Base-by-base conservation (phyloP, 176 grass and related monocot genomes). In the Carex parvula region DNA sequence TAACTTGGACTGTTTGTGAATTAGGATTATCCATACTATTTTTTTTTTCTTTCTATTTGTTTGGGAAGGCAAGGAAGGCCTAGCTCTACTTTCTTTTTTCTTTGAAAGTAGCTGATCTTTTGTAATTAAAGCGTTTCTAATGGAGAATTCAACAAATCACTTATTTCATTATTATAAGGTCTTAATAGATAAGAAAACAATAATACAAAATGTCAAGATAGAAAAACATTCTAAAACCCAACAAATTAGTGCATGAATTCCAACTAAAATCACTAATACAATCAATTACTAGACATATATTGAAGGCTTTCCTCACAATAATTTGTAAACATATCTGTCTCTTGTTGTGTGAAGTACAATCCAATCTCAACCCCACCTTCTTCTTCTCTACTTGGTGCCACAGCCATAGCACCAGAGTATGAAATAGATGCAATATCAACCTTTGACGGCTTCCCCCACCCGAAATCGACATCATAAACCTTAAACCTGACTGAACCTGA, bases 381-480 rank as follows among this genome's bases (percentile, higher is more conserved):
- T 1, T 66, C 88, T 22, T 90, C 89, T 12, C 84, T 85, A 61
- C 89, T 83, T 11, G 90, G 83, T 1, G 86, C 88, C 64, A 93
- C 71, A 55, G 86, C 84, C 73, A 90, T 85, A 33, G 73, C 85
- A 17, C 86, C 86, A 5, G 79, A 86, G 75, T 69, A 88, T 77
- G 85, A 80, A 78, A 86, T 83, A 33, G 91, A 93, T 66, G 81
- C 72, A 79, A 89, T 86, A 26, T 87, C 92, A 53, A 91, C 86
- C 85, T 84, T 84, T 54, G 61, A 52, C 70, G 84, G 90, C 69
- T 77, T 83, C 22, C 86, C 84, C 86, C 86, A 91, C 12, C 90
- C 86, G 21, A 91, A 86, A 82, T 91, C 84, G 0, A 77, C 12
- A 56, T 54, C 83, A 81, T 91, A 91, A 50, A 84, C 83, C 60